Percentiles rank a stretch among this genome's conserved stretches.
Evolutionary conservation across 177 flowering plant species (phyloP).

Genomic region (Viscum album): DNA sequence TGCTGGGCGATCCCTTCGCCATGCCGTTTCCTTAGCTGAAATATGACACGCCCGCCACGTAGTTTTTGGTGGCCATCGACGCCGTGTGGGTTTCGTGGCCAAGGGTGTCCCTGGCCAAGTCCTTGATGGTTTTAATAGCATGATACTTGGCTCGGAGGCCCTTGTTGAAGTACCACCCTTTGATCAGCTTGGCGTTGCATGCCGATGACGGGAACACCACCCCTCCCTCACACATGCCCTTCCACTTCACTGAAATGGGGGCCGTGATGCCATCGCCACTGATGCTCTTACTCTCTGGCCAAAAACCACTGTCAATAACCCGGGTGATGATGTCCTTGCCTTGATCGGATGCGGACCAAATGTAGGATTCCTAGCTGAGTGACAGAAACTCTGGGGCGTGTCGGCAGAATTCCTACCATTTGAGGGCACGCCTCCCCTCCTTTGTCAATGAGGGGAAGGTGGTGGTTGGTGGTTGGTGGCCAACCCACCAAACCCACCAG

Average conservation of each 20-base stretch:
- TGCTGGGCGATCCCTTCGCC: slow-evolving; percentile 94
- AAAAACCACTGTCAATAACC: slow-evolving; percentile 82
- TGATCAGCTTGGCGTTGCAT: slow-evolving; percentile 73
- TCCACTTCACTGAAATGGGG: slow-evolving; percentile 63
- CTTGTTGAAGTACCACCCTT: slow-evolving; percentile 56
- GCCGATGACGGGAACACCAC: slow-evolving; percentile 29
- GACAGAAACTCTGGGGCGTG: too few species aligned
- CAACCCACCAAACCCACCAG: too few species aligned
- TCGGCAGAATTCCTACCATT: too few species aligned
- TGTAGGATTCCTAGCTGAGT: too few species aligned
- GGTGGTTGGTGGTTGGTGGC: too few species aligned
- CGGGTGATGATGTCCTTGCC: slow-evolving; percentile 85
- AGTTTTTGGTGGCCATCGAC: slow-evolving; percentile 83
- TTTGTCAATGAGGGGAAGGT: too few species aligned
- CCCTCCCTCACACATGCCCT: slow-evolving; percentile 43
- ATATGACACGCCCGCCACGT: slow-evolving; percentile 65
- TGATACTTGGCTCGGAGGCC: slow-evolving; percentile 67
- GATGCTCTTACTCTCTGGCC: slow-evolving; percentile 83
- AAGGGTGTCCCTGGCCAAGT: slow-evolving; percentile 78
- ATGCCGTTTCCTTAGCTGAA: slow-evolving; percentile 79
- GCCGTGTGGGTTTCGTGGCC: slow-evolving; percentile 99
- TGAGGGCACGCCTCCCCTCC: too few species aligned
- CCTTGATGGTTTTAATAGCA: too few species aligned
- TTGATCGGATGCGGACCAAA: slow-evolving; percentile 68
- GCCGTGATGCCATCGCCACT: slow-evolving; percentile 39